Percentiles rank a stretch among this genome's conserved stretches.
phyloP scores from a whole-genome alignment of 257 asterid species.

The Lycium barbarum region DNA sequence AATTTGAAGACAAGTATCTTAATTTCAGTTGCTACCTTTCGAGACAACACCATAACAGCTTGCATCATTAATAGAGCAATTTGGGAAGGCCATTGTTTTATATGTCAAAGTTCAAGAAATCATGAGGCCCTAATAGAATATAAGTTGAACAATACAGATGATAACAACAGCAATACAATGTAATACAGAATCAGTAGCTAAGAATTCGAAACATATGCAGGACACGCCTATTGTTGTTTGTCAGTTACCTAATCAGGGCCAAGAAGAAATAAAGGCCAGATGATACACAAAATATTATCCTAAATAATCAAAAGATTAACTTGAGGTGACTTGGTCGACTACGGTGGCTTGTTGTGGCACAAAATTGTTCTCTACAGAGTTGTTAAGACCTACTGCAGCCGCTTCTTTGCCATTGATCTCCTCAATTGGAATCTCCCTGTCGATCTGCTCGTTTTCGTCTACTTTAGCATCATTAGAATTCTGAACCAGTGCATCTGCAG shows the following conservation, averaged over 20 bases:
- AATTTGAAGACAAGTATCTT: not conserved
- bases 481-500: slow-evolving; percentile 8
- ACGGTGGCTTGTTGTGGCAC: not conserved
- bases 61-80: not conserved
- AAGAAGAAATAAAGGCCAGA: not conserved
- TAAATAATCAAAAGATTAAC: not conserved
- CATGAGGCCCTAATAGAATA: not conserved
- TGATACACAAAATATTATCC: not conserved
- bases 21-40: not conserved
- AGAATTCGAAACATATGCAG: not conserved
- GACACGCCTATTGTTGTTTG: not conserved
- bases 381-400: not conserved
- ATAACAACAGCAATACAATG: not conserved
- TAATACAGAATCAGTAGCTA: slow-evolving; percentile 1
- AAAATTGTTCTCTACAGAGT: not conserved
- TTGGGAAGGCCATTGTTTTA: no score
- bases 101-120: no score
- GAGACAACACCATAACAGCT: not conserved
- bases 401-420: slow-evolving; percentile 3
- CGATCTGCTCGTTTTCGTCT: not conserved
- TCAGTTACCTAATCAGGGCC: slow-evolving; percentile 24
- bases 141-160: not conserved
- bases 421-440: slow-evolving; percentile 18
- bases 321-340: slow-evolving; percentile 6
- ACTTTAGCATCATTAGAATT: not conserved